These are phyloP conservation scores for Mycosarcoma mackinlayi DNA, from an alignment of 1,284 basidiomycete genomes.

Conservation along the genomic window DNA sequence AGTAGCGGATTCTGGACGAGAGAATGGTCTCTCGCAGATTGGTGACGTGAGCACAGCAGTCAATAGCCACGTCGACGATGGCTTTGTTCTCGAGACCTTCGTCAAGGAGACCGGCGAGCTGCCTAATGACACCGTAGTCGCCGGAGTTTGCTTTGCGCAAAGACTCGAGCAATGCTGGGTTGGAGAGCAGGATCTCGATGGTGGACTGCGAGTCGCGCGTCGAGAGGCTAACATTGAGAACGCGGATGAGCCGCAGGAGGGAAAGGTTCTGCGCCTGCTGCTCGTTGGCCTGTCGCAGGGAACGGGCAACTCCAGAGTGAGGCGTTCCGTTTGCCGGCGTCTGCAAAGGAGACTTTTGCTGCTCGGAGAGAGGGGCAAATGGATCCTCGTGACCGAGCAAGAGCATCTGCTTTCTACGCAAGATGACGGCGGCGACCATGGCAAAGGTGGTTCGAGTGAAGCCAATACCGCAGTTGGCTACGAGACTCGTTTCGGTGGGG, in stretches of 20 bases:
- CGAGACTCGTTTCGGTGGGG: slow-evolving; percentile 82
- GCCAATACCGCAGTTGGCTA: slow-evolving; percentile 98
- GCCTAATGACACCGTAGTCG: slow-evolving; percentile 63
- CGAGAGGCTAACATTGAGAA: slow-evolving; percentile 80
- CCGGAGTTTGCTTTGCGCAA: slow-evolving; percentile 63
- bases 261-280: slow-evolving; percentile 87
- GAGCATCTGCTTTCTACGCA: slow-evolving; percentile 88
- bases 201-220: slow-evolving; percentile 54
- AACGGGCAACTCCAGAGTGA: slow-evolving; percentile 45
- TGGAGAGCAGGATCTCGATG: slow-evolving; percentile 60
- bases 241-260: slow-evolving; percentile 82
- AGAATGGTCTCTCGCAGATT: slow-evolving; percentile 66
- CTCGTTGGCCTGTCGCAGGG: slow-evolving; percentile 68
- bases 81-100: slow-evolving; percentile 63
- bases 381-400: slow-evolving; percentile 81
- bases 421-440: slow-evolving; percentile 91
- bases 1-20: slow-evolving; percentile 56
- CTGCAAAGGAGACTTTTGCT: slow-evolving; percentile 35
- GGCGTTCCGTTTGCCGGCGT: slow-evolving; percentile 34
- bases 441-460: slow-evolving; percentile 96
- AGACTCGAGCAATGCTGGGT: slow-evolving; percentile 60
- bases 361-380: slow-evolving; percentile 68
- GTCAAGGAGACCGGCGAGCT: slow-evolving; percentile 63
- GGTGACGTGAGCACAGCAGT: slow-evolving; percentile 63
- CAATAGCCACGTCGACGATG: slow-evolving; percentile 64